Base-by-base conservation (phyloP, 805 yeast genomes). In the Metschnikowia hibisci region DNA sequence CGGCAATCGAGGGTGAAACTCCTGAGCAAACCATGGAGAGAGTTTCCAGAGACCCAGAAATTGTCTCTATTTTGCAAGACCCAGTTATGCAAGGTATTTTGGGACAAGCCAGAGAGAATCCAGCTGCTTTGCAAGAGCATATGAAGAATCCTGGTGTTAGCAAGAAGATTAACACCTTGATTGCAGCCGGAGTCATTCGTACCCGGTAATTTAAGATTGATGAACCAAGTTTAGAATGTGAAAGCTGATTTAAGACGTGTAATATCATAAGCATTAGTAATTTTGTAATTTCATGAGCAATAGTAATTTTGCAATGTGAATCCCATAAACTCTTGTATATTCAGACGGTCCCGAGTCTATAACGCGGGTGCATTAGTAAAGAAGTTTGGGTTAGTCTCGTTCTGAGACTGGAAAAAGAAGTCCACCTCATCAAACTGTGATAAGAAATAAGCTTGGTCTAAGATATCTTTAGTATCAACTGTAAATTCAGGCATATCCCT, bases 111-210 rank as follows among this genome's bases (percentile, higher is more conserved):
- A 86, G 84, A 64, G 87, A 81, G 47, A 86, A 93, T 63, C 99
- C 99, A 39, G 96, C 96, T 34, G 98, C 98, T 43, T 76, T 93
- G 56, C 95, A 87, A 63, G 97, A 91, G 58, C 99, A 93, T 69
- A 89, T 93, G 96, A 86, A 81, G 75, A 93, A 93, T 69, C 98
- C 99, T 32, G 95, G 82, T 48, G 86, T 93, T 39, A 79, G 82
- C 60, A 83, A 82, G 65, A 93, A 93, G 80, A 82, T 93, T 56
- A 84, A 85, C 65, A 76, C 85, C 55, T 77, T 93, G 65, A 84
- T 90, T 63, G 96, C 97, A 44, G 96, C 98, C 14, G 99, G 99
- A 64, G 86, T 93, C 44, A 90, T 93, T 59, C 84, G 96, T 63
- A 88, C 96, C 26, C 82, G 96, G 61, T 83, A 62, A 47, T 14